These are phyloP conservation scores for Metschnikowia anglica DNA, from an alignment of 805 yeast genomes.

Conservation along the genomic window DNA sequence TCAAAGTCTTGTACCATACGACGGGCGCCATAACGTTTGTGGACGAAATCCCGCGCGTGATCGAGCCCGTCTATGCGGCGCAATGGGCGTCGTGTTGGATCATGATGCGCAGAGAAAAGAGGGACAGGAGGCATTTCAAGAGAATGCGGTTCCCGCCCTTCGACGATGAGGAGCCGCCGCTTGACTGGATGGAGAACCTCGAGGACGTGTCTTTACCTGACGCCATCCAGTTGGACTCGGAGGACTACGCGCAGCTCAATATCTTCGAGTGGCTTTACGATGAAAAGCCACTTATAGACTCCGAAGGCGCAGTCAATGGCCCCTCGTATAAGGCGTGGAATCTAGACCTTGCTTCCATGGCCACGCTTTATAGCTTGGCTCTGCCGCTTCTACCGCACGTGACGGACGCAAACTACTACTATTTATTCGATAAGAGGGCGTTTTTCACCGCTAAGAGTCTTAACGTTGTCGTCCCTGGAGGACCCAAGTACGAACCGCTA, in stretches of 20 bases:
- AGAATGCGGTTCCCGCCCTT: constrained; percentile 94
- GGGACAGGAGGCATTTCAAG: constrained; percentile 85
- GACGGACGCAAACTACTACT: constrained; percentile 57
- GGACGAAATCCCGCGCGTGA: constrained; percentile 86
- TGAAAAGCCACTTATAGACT: constrained; percentile 66
- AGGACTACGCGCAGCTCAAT: constrained; percentile 49
- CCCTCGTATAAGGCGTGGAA: constrained; percentile 75
- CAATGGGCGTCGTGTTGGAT: constrained; percentile 96
- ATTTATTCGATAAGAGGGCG: constrained; percentile 74
- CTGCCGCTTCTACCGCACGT: constrained; percentile 67
- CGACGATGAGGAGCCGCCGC: constrained; percentile 96
- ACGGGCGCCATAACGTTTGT: constrained; percentile 96
- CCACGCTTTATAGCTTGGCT: constrained; percentile 63
- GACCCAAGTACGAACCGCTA: constrained; percentile 92
- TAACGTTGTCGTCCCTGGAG: constrained; percentile 87
- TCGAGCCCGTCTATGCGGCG: constrained; percentile 86
- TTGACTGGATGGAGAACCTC: constrained; percentile 77
- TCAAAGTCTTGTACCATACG: constrained; percentile 81
- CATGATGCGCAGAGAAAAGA: constrained; percentile 90
- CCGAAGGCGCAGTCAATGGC: constrained; percentile 58
- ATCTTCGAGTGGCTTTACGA: constrained; percentile 81
- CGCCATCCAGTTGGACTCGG: constrained; percentile 63
- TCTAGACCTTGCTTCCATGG: constrained; percentile 58
- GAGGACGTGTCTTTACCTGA: constrained; percentile 71
- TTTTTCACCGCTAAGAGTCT: constrained; percentile 90